These are phyloP conservation scores for Biscutella laevigata DNA, from an alignment of 441 rosid genomes.

Conservation along the genomic window DNA sequence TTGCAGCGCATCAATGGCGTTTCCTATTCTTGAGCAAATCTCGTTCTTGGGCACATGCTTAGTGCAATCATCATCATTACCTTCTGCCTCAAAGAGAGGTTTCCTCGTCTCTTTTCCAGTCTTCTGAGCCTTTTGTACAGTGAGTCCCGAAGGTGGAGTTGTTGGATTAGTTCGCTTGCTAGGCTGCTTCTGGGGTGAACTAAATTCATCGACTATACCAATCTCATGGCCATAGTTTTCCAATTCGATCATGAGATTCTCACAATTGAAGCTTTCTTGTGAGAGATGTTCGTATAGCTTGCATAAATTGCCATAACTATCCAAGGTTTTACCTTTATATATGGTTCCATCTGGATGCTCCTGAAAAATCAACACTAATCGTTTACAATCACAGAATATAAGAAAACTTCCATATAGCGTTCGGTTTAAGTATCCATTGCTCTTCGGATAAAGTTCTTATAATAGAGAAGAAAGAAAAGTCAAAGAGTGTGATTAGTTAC, in stretches of 20 bases:
- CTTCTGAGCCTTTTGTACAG: slow-evolving; percentile 38
- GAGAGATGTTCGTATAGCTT: slow-evolving; percentile 39
- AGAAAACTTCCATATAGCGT: neutral
- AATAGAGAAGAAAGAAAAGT: neutral
- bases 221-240: slow-evolving; percentile 26
- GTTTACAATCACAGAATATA: neutral
- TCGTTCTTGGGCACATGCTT: slow-evolving; percentile 19
- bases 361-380: slow-evolving; percentile 33
- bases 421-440: neutral
- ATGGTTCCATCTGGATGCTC: slow-evolving; percentile 48
- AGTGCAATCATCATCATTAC: slow-evolving; percentile 10
- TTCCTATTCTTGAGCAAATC: slow-evolving; percentile 29
- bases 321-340: slow-evolving; percentile 41
- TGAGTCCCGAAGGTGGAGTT: slow-evolving; percentile 9
- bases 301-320: slow-evolving; percentile 39
- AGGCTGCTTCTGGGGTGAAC: slow-evolving; percentile 27
- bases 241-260: slow-evolving; percentile 26
- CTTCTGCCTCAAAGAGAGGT: slow-evolving; percentile 21
- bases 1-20: slow-evolving; percentile 55
- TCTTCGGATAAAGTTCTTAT: neutral
- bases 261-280: slow-evolving; percentile 23
- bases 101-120: slow-evolving; percentile 30
- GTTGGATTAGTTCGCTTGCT: slow-evolving; percentile 32
- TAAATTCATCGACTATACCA: slow-evolving; percentile 25
- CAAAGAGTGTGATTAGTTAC: neutral